phyloP scores from a whole-genome alignment of 352 stramenopile species.

The Pythium coloratum region DNA sequence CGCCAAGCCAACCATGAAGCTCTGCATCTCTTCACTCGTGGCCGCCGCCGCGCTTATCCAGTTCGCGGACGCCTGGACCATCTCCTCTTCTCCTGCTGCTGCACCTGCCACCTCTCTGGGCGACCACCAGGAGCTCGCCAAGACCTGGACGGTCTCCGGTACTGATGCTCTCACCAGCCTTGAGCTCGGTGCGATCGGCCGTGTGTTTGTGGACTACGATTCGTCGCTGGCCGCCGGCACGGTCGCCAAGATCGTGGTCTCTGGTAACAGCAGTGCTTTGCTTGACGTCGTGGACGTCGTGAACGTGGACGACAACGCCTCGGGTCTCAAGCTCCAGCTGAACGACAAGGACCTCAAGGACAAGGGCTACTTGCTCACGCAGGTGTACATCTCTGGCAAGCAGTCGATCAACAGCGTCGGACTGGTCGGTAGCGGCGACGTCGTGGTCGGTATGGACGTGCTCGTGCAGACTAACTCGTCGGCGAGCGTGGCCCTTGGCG shows the following conservation, averaged over 20 bases:
- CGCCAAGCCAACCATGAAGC: slow-evolving; percentile 6
- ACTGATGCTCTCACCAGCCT: slow-evolving; percentile 26
- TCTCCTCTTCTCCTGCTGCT: slow-evolving; percentile 8
- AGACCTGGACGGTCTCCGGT: slow-evolving; percentile 37
- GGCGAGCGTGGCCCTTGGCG: slow-evolving; percentile 3
- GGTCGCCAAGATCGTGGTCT: slow-evolving; percentile 34
- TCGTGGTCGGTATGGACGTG: slow-evolving; percentile 33
- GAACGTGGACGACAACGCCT: slow-evolving; percentile 8
- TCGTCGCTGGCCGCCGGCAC: slow-evolving; percentile 21
- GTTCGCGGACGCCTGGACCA: slow-evolving; percentile 13
- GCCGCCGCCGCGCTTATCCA: neutral
- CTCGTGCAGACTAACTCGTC: slow-evolving; percentile 19
- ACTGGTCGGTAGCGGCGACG: slow-evolving; percentile 22
- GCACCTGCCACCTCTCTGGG: slow-evolving; percentile 5
- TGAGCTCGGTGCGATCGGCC: slow-evolving; percentile 34
- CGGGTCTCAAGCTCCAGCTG: slow-evolving; percentile 16
- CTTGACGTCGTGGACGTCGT: slow-evolving; percentile 33
- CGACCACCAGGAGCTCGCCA: slow-evolving; percentile 18
- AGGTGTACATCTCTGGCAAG: slow-evolving; percentile 30
- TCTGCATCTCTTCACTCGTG: slow-evolving; percentile 1
- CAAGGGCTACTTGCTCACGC: slow-evolving; percentile 36
- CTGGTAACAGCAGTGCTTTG: slow-evolving; percentile 26
- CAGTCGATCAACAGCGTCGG: slow-evolving; percentile 25
- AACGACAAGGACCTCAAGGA: slow-evolving; percentile 24
- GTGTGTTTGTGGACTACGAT: slow-evolving; percentile 46